These are phyloP conservation scores for Chaetomium cochliodes DNA, from an alignment of 495 filamentous ascomycete genomes.

Conservation along the genomic window DNA sequence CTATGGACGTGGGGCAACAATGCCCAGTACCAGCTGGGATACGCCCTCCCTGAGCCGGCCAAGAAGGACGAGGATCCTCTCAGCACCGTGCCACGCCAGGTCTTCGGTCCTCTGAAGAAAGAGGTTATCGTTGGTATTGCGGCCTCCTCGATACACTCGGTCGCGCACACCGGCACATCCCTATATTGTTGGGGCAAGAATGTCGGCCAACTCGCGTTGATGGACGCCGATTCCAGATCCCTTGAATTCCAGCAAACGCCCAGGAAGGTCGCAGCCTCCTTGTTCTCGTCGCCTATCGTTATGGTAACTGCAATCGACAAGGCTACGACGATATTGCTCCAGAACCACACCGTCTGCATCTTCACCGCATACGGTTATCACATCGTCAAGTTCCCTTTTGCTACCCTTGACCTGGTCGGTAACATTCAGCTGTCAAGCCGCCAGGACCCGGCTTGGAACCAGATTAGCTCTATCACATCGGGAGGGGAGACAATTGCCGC, in stretches of 20 bases:
- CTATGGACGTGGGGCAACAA: slow-evolving; percentile 94
- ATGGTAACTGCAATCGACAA: slow-evolving; percentile 87
- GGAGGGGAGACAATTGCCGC: slow-evolving; percentile 90
- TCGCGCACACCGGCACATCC: slow-evolving; percentile 75
- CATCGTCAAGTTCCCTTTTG: slow-evolving; percentile 73
- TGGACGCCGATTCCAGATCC: slow-evolving; percentile 91
- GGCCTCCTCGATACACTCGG: slow-evolving; percentile 89
- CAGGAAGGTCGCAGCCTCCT: slow-evolving; percentile 79
- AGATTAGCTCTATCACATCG: slow-evolving; percentile 70
- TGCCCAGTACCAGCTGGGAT: slow-evolving; percentile 81
- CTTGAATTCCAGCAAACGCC: slow-evolving; percentile 78
- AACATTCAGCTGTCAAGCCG: slow-evolving; percentile 63
- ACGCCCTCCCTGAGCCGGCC: slow-evolving; percentile 56
- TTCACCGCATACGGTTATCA: slow-evolving; percentile 93
- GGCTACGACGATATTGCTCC: slow-evolving; percentile 80
- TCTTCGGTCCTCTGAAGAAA: slow-evolving; percentile 86
- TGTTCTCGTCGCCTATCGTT: slow-evolving; percentile 73
- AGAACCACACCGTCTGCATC: slow-evolving; percentile 85
- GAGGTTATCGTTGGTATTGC: slow-evolving; percentile 79
- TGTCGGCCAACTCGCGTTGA: slow-evolving; percentile 86
- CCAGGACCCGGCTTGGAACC: slow-evolving; percentile 61
- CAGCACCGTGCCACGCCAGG: slow-evolving; percentile 76
- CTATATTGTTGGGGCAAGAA: slow-evolving; percentile 96
- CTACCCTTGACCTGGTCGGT: slow-evolving; percentile 65
- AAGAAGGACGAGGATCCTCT: slow-evolving; percentile 75